A percentile compares a stretch with the other conserved stretches of the same genome.
Conservation (phyloP, 495 filamentous ascomycete species). For the Opeltia flavorubescens region DNA sequence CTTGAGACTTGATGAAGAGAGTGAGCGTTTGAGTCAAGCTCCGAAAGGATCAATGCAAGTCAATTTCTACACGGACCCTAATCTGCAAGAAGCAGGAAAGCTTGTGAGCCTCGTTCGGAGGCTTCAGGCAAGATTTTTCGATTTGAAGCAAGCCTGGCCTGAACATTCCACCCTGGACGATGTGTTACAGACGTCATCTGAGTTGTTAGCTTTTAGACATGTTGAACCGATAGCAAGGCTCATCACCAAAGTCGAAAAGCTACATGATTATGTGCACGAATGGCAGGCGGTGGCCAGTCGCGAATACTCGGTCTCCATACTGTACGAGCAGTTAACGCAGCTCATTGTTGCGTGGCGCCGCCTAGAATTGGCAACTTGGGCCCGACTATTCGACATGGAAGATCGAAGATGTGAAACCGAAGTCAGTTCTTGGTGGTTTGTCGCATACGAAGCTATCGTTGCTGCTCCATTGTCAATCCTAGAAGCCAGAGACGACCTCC, state of each 20-base stretch:
- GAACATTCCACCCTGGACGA: slow-evolving; percentile 64
- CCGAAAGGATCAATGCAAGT: slow-evolving; percentile 32
- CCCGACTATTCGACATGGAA: slow-evolving; percentile 76
- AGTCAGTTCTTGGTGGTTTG: slow-evolving; percentile 89
- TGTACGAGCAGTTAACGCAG: slow-evolving; percentile 63
- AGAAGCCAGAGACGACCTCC: slow-evolving; percentile 37
- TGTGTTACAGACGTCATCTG: slow-evolving; percentile 56
- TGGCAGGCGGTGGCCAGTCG: slow-evolving; percentile 86
- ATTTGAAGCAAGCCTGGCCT: slow-evolving; percentile 55
- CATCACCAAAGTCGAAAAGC: slow-evolving; percentile 67
- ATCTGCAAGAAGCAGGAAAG: slow-evolving; percentile 57
- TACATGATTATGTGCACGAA: slow-evolving; percentile 70
- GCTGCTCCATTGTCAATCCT: slow-evolving; percentile 52
- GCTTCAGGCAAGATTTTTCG: slow-evolving; percentile 51
- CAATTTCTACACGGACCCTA: slow-evolving; percentile 81
- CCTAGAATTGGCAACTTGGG: slow-evolving; percentile 84
- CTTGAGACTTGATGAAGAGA: slow-evolving; percentile 43
- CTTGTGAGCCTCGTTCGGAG: slow-evolving; percentile 50
- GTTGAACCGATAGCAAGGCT: slow-evolving; percentile 77
- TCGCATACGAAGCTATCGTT: slow-evolving; percentile 79
- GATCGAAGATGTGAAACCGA: slow-evolving; percentile 55
- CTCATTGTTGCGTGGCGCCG: slow-evolving; percentile 76
- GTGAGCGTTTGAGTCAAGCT: slow-evolving; percentile 36
- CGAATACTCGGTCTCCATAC: slow-evolving; percentile 49
- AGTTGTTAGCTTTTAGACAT: slow-evolving; percentile 58